Percentiles rank a stretch among this genome's conserved stretches.
Evolutionary conservation across 306 rosid genomes (phyloP).

Genomic region (Alnus glutinosa): DNA sequence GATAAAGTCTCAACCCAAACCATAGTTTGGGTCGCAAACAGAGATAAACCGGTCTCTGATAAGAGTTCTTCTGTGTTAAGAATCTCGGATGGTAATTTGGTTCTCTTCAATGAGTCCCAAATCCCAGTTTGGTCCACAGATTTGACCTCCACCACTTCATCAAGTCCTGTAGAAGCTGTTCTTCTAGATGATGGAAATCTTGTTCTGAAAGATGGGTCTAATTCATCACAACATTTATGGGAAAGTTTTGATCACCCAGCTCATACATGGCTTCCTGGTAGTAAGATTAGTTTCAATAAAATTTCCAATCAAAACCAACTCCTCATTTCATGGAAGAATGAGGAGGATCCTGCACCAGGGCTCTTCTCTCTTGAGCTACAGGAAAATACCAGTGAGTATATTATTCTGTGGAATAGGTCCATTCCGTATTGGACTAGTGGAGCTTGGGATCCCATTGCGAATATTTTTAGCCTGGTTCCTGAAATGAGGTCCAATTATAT

Average conservation of each 20-base stretch:
- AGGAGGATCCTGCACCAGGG: slow-evolving; percentile 46
- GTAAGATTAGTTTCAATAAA: slow-evolving; percentile 40
- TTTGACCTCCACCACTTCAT: slow-evolving; percentile 28
- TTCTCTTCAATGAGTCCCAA: slow-evolving; percentile 37
- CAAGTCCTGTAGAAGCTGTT: slow-evolving; percentile 18
- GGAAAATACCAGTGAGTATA: slow-evolving; percentile 23
- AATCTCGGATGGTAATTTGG: slow-evolving; percentile 46
- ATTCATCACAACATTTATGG: slow-evolving; percentile 39
- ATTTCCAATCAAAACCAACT: slow-evolving; percentile 43
- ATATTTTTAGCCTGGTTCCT: not conserved
- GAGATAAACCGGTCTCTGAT: slow-evolving; percentile 51
- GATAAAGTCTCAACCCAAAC: slow-evolving; percentile 14
- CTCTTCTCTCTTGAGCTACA: slow-evolving; percentile 46
- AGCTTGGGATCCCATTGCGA: not conserved
- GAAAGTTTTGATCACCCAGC: slow-evolving; percentile 68
- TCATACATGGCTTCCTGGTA: slow-evolving; percentile 60
- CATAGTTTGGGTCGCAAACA: slow-evolving; percentile 72
- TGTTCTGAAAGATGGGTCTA: slow-evolving; percentile 31
- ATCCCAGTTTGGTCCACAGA: slow-evolving; percentile 63
- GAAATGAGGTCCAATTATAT: not conserved
- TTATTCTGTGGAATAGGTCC: slow-evolving; percentile 41
- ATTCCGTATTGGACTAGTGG: not conserved
- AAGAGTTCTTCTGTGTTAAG: slow-evolving; percentile 38
- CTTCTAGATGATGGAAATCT: slow-evolving; percentile 60
- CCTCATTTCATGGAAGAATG: slow-evolving; percentile 68